Conservation (phyloP, 202 grass and related monocot species). For the Carex arenaria region DNA sequence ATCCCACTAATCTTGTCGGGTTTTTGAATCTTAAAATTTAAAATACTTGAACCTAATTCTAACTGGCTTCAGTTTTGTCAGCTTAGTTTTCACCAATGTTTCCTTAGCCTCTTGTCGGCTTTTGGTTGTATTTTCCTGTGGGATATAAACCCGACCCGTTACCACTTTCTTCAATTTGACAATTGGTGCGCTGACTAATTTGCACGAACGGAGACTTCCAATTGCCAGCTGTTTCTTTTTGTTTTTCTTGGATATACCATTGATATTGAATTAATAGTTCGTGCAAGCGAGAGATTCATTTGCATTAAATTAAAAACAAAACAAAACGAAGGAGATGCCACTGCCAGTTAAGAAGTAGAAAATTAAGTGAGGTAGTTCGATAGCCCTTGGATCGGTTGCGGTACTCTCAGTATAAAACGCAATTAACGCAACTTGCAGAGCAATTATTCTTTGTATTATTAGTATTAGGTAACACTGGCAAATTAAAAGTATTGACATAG, state of each 20-base stretch:
- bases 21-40: constrained; percentile 17
- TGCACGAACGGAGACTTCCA: background rate
- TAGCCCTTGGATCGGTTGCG: background rate
- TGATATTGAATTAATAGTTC: background rate
- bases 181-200: background rate
- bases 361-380: background rate
- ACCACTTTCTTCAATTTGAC: background rate
- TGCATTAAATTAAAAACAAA: background rate
- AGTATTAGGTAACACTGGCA: background rate
- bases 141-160: background rate
- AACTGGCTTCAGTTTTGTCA: background rate
- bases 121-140: background rate
- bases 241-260: background rate
- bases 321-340: background rate
- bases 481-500: background rate
- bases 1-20: constrained; percentile 11
- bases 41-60: background rate
- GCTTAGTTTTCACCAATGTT: constrained; percentile 2
- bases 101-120: background rate
- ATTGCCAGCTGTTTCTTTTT: background rate
- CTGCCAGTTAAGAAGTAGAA: background rate
- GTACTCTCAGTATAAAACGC: background rate
- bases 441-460: background rate
- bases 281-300: background rate
- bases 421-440: background rate